Evolutionary conservation across 148 eudicot species (phyloP), one percentile per base, ranked within the genome.

Genomic region (Dianthus caryophyllus): DNA sequence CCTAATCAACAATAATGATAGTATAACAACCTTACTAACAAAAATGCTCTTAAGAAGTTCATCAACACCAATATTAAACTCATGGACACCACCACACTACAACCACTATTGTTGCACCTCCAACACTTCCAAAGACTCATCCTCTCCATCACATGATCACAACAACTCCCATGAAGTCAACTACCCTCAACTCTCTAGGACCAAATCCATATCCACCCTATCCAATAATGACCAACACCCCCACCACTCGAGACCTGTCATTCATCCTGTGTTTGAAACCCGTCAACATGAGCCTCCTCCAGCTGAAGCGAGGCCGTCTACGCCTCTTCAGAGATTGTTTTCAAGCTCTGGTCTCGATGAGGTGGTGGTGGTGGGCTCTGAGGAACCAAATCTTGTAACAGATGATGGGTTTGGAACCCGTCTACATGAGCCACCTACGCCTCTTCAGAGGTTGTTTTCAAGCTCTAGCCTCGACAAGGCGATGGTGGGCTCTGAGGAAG

Each of bases 21-120:
- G 7, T 7, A 33, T 33, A 33, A 33, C 38, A n/a, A n/a, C 38
- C 7, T 33, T 33, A 33, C 38, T 33, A 33, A 33, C 7, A 33
- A 33, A 33, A 33, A 81, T 81, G 82, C 17, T 77, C 24, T 59
- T 81, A 31, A 74, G 83, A 56, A 81, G 83, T 65, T 72, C 82
- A 44, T 82, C 85, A 50, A 44, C 82, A 21, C 83, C 88, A 20
- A 77, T 82, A 68, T 36, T 77, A 39, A 69, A 67, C 49, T 79
- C 80, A 72, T 68, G 76, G 76, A 54, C 63, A 22, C 67, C 79
- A 26, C 38, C 39, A 1, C 39, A 66, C 58, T 38, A 62, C 61
- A 22, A 55, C 63, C 24, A 25, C 27, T 16, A 47, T 18, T 10
- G 29, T 44, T 43, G 12, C 36, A 9, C 63, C 2, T 54, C 48